Conservation (phyloP, 495 filamentous ascomycete genomes). For the Trichoderma reesei region DNA sequence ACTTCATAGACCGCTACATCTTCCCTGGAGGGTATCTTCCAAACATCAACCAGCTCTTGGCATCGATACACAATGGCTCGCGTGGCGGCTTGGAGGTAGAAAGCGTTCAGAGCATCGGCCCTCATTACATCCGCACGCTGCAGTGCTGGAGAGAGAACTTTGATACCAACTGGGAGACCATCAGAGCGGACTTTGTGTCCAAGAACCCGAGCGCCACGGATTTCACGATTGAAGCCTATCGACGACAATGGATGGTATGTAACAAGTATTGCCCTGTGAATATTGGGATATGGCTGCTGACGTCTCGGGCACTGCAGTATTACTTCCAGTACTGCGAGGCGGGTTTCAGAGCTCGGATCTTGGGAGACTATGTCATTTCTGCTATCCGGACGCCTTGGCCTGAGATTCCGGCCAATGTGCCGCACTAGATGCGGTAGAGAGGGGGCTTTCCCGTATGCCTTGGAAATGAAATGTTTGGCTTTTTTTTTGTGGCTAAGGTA, state of each 20-base stretch:
- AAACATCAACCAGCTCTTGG: background rate
- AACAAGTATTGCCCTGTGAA: background rate
- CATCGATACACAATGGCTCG: background rate
- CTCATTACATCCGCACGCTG: background rate
- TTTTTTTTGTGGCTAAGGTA: too few species aligned
- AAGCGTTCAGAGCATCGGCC: background rate
- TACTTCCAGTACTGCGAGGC: background rate
- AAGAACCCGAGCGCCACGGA: background rate
- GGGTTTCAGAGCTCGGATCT: background rate
- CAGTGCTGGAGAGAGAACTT: slow-evolving; percentile 1
- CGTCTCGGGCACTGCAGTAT: background rate
- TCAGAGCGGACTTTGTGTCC: background rate
- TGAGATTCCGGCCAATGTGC: background rate
- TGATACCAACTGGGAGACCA: background rate
- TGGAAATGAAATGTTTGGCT: background rate
- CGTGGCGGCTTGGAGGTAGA: background rate
- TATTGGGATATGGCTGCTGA: background rate
- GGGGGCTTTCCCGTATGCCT: too few species aligned
- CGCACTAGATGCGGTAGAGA: background rate
- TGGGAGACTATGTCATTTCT: background rate
- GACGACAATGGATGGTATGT: background rate
- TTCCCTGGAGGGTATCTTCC: slow-evolving; percentile 1
- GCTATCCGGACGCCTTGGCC: background rate
- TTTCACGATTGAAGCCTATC: background rate
- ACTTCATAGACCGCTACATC: background rate